phyloP scores from a whole-genome alignment of 495 filamentous ascomycete species.

The Hypoxylon cercidicola region DNA sequence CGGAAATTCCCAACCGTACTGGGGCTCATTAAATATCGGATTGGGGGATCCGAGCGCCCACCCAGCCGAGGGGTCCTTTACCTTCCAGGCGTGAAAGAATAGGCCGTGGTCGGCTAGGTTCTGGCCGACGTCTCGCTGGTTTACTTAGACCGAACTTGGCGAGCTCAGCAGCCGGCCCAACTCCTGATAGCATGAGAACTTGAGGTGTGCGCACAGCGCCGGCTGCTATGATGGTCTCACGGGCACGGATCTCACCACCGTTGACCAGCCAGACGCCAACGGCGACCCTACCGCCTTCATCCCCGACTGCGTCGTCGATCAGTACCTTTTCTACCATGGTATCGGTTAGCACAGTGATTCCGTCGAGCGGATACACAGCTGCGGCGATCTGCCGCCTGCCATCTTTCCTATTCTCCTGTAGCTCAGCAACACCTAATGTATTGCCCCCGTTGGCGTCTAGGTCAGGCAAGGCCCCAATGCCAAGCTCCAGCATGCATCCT shows the following conservation, averaged over 20 bases:
- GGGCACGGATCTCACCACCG: slow-evolving; percentile 27
- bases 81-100: slow-evolving; percentile 47
- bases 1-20: slow-evolving; percentile 46
- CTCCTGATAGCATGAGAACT: slow-evolving; percentile 66
- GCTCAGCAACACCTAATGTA: slow-evolving; percentile 45
- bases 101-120: slow-evolving; percentile 47
- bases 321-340: slow-evolving; percentile 42
- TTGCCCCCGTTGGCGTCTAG: slow-evolving; percentile 45
- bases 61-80: slow-evolving; percentile 46
- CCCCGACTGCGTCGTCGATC: slow-evolving; percentile 16
- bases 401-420: slow-evolving; percentile 47
- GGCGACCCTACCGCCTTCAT: slow-evolving; percentile 17
- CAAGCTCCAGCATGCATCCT: slow-evolving; percentile 50
- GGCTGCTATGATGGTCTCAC: slow-evolving; percentile 62
- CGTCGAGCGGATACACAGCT: slow-evolving; percentile 43
- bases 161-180: slow-evolving; percentile 61
- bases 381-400: slow-evolving; percentile 49
- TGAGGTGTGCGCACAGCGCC: slow-evolving; percentile 64
- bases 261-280: slow-evolving; percentile 35
- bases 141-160: slow-evolving; percentile 54
- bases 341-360: slow-evolving; percentile 44
- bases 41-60: slow-evolving; percentile 42
- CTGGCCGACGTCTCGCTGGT: slow-evolving; percentile 61
- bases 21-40: slow-evolving; percentile 43
- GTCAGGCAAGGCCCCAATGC: slow-evolving; percentile 31